A percentile compares a stretch with the other conserved stretches of the same genome.
Evolutionary conservation across 176 grass and related monocot species (phyloP).

Genomic region (Canna indica): DNA sequence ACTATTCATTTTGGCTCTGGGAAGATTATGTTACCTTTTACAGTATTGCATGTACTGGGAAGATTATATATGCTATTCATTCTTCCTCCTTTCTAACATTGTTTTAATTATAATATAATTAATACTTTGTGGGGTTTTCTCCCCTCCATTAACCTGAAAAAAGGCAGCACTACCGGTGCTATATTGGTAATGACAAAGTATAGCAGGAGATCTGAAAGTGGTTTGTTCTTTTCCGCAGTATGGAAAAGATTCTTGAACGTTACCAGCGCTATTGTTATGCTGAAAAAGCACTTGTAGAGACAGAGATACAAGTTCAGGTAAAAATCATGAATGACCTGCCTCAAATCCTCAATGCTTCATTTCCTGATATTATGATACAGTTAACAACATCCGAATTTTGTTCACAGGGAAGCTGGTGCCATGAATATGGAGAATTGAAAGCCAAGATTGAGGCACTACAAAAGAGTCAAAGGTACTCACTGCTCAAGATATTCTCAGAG

Average conservation of each 20-base stretch:
- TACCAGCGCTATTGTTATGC: constrained; percentile 67
- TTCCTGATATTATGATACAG: constrained; percentile 3
- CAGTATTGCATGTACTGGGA: no score
- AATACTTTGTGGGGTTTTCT: no score
- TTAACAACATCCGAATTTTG: background rate
- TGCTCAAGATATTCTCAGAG: background rate
- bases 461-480: background rate
- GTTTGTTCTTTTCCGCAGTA: constrained; percentile 29
- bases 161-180: no score
- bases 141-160: no score
- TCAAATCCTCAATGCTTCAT: background rate
- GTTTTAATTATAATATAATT: no score
- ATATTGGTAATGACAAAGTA: background rate
- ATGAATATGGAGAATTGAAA: constrained; percentile 1
- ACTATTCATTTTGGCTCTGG: no score
- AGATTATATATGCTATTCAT: no score
- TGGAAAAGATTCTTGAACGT: constrained; percentile 83
- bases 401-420: background rate
- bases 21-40: no score
- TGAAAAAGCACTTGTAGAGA: constrained; percentile 59
- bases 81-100: no score
- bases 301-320: constrained; percentile 49
- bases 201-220: background rate
- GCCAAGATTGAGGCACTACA: constrained; percentile 8
- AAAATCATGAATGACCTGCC: background rate